Evolutionary conservation across 805 yeast genomes (phyloP).

Genomic region (Scheffersomyces lignosus): DNA sequence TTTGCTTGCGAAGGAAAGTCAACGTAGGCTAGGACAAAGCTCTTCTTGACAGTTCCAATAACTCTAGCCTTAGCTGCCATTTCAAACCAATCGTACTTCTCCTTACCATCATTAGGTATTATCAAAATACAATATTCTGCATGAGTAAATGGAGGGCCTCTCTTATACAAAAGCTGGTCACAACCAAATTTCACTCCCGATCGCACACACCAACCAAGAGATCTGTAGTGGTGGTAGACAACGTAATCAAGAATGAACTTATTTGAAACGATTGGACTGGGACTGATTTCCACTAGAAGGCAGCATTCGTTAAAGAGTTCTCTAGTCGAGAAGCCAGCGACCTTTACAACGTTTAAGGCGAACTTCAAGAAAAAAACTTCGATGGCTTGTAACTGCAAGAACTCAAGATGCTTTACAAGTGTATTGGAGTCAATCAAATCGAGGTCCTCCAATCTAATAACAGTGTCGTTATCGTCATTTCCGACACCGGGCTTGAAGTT

Average conservation of each 20-base stretch:
- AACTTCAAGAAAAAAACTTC: conserved; percentile 72
- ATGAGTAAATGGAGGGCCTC: conserved; percentile 95
- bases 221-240: conserved; percentile 82
- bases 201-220: conserved; percentile 92
- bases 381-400: conserved; percentile 68
- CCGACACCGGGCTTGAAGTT: conserved; percentile 15
- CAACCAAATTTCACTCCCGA: conserved; percentile 91
- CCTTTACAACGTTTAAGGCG: conserved; percentile 51
- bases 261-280: conserved; percentile 5
- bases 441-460: neutral
- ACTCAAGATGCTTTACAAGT: conserved; percentile 32
- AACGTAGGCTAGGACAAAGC: conserved; percentile 67
- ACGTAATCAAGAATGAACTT: conserved; percentile 57
- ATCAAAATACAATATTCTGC: conserved; percentile 79
- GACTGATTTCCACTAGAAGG: neutral
- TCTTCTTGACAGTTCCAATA: conserved; percentile 82
- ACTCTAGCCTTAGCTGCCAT: conserved; percentile 73
- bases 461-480: conserved; percentile 7
- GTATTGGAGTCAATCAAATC: conserved; percentile 3
- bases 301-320: conserved; percentile 29
- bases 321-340: conserved; percentile 19
- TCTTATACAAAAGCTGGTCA: conserved; percentile 76
- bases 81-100: conserved; percentile 53
- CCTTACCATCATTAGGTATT: conserved; percentile 35
- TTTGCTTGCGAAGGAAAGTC: conserved; percentile 46